A percentile compares a stretch with the other conserved stretches of the same genome.
These are phyloP conservation scores for Inosperma sp. DNA, from an alignment of 768 basidiomycete genomes.

Conservation along the genomic window DNA sequence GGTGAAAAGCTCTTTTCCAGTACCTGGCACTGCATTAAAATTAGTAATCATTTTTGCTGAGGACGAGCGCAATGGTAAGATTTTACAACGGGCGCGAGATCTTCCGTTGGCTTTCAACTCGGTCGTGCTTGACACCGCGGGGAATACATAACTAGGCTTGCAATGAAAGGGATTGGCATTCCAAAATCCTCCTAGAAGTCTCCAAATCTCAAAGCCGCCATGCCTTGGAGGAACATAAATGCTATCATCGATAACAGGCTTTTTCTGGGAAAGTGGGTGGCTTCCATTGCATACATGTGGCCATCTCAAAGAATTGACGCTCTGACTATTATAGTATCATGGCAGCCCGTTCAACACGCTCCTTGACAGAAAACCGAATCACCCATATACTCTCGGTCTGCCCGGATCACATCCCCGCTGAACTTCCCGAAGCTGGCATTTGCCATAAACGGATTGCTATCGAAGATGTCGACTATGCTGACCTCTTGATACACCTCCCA, in stretches of 20 bases:
- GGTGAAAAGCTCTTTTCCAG: too few species aligned
- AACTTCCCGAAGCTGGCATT: conserved; percentile 64
- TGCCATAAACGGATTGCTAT: conserved; percentile 66
- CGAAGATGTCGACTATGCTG: conserved; percentile 65
- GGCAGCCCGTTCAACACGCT: conserved; percentile 67
- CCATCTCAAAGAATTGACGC: conserved; percentile 19
- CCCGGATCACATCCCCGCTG: conserved; percentile 64
- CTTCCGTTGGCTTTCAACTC: conserved; percentile 21
- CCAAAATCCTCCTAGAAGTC: conserved; percentile 8
- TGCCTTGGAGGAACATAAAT: conserved; percentile 66
- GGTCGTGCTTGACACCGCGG: conserved; percentile 17
- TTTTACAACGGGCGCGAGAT: conserved; percentile 23
- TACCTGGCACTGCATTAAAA: conserved; percentile 7
- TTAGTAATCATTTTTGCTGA: conserved; percentile 1
- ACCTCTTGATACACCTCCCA: conserved; percentile 65
- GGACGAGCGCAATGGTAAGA: conserved; percentile 22
- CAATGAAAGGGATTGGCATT: conserved; percentile 8
- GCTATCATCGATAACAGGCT: conserved; percentile 59
- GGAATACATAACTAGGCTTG: conserved; percentile 9
- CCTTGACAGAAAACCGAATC: conserved; percentile 67
- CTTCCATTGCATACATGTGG: conserved; percentile 13
- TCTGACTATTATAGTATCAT: conserved; percentile 44
- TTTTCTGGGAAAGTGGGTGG: conserved; percentile 71
- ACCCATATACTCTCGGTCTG: conserved; percentile 81
- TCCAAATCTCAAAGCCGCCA: conserved; percentile 16